Evolutionary conservation across 805 yeast species (phyloP).

Genomic region (Kluyveromyces nonfermentans): DNA sequence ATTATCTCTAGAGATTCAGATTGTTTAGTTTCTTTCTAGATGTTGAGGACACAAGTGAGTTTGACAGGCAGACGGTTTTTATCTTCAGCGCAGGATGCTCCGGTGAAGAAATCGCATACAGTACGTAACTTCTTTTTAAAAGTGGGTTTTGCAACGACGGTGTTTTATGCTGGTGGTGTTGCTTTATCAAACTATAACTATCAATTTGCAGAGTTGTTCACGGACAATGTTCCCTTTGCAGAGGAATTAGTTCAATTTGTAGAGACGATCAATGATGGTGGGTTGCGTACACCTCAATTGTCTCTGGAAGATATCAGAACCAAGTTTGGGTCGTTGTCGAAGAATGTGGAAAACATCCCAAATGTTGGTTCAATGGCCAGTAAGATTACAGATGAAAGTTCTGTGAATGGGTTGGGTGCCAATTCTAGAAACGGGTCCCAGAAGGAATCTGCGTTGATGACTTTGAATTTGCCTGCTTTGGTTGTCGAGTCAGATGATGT

Average conservation of each 20-base stretch:
- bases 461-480: constrained; percentile 2
- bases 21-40: not conserved
- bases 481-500: not conserved
- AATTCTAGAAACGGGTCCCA: not conserved
- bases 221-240: constrained; percentile 57
- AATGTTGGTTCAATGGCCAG: constrained; percentile 7
- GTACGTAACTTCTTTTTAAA: constrained; percentile 27
- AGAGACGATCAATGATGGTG: constrained; percentile 31
- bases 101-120: constrained; percentile 12
- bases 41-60: not conserved
- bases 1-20: not conserved
- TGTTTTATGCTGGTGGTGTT: constrained; percentile 51
- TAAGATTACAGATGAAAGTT: not conserved
- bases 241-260: constrained; percentile 42
- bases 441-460: not conserved
- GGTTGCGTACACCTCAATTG: constrained; percentile 11
- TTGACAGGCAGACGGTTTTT: not conserved
- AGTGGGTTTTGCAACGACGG: constrained; percentile 26
- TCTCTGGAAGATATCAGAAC: constrained; percentile 17
- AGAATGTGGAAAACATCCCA: constrained; percentile 7
- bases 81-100: constrained; percentile 8
- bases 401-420: not conserved
- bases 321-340: constrained; percentile 17
- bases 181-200: constrained; percentile 47
- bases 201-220: constrained; percentile 50